Base-by-base conservation (phyloP, 352 stramenopile species). In the Pythium aquatile region DNA sequence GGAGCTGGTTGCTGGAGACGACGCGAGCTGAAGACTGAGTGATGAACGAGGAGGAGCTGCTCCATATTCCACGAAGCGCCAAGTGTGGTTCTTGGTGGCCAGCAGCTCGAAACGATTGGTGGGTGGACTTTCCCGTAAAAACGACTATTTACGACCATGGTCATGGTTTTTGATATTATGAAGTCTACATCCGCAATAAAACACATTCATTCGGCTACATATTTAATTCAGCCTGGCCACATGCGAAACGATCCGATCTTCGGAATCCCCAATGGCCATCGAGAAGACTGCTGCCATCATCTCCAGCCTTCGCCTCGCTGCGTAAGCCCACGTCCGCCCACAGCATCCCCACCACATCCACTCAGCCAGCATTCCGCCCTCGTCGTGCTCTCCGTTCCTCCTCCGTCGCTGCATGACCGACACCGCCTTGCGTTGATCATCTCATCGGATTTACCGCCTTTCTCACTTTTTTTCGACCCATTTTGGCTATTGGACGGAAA, bases 21-120 rank as follows among this genome's bases (percentile, higher is more conserved):
- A 24, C 51, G 47, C 63, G 16, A 55, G 55, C 65, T 83, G 74
- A 68, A 35, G 52, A 68, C 11, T 59, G 62, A 56, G 33, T 52
- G 33, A 48, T 3, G 40, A 26, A 48, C 16, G 1, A 7, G 40
- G 40, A 48, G 40, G 40, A 48, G 39, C 39, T 5, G 39, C 39
- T 46, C 39, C 1, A n/a, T n/a, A 7, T 46, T 35, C 32, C 32
- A 35, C 32, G 35, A 16, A 7, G 35, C 10, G 35, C 35, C 11
- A 16, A 6, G 32, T 37, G 32, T 37, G 32, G 32, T 9, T 35
- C 32, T 35, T 5, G 5, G 35, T 42, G 35, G 35, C 8, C 35
- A 42, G 35, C 20, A 48, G 14, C 10, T 30, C 20, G 35, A 48
- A 48, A 48, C 40, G 40, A 48, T 42, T 35, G 24, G 24, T 49